Percentiles rank a stretch among this genome's conserved stretches.
Evolutionary conservation across 495 filamentous ascomycete genomes (phyloP).

Genomic region (Cudoniella acicularis): DNA sequence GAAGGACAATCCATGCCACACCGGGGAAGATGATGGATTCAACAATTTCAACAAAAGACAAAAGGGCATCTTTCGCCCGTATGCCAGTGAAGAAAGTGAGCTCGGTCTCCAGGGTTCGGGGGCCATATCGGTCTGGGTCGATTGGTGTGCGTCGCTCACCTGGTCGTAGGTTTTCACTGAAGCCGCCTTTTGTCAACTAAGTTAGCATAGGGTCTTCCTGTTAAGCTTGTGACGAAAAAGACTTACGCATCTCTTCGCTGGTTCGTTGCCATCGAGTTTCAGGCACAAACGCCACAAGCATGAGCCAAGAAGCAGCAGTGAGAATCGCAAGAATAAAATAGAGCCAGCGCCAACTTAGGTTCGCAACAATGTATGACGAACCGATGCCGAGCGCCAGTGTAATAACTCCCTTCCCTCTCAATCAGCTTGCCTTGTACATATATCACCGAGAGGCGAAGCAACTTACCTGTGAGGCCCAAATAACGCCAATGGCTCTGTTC

Average conservation of each 20-base stretch:
- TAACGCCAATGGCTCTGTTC: slow-evolving; percentile 25
- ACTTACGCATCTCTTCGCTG: slow-evolving; percentile 18
- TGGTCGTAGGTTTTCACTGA: slow-evolving; percentile 4
- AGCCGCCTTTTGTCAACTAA: background rate
- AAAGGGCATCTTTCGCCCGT: slow-evolving; percentile 16
- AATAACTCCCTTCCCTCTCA: background rate
- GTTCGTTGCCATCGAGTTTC: slow-evolving; percentile 27
- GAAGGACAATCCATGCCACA: slow-evolving; percentile 23
- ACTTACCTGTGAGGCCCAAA: slow-evolving; percentile 24
- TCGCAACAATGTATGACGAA: slow-evolving; percentile 21
- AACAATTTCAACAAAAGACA: slow-evolving; percentile 22
- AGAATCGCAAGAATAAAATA: slow-evolving; percentile 26
- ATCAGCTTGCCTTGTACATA: background rate
- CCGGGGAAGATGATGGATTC: slow-evolving; percentile 22
- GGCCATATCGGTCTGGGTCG: slow-evolving; percentile 7
- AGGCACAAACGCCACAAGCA: slow-evolving; percentile 22
- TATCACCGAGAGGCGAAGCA: slow-evolving; percentile 13
- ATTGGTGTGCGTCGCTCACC: slow-evolving; percentile 19
- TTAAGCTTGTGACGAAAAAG: background rate
- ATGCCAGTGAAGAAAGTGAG: slow-evolving; percentile 18
- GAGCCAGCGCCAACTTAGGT: slow-evolving; percentile 27
- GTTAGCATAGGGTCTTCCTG: background rate
- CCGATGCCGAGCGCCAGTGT: slow-evolving; percentile 15
- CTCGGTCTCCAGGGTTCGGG: slow-evolving; percentile 11
- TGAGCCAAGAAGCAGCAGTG: slow-evolving; percentile 21